Evolutionary conservation across 495 filamentous ascomycete species (phyloP).

Genomic region (Aspergillus nanangensis): DNA sequence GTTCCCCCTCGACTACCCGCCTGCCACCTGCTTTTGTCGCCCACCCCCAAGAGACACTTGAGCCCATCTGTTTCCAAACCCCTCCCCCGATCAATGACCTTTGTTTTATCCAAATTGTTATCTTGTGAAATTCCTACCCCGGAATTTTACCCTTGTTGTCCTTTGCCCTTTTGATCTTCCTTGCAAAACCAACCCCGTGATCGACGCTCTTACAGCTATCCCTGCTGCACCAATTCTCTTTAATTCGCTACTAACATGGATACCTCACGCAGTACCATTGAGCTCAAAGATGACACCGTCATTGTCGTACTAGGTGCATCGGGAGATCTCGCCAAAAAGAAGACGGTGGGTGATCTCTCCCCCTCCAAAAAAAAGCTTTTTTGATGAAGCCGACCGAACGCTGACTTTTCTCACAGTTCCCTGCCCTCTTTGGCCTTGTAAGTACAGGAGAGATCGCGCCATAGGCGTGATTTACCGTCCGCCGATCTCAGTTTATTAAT

Average conservation of each 20-base stretch:
- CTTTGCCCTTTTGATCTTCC: background rate
- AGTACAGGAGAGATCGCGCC: slow-evolving; percentile 32
- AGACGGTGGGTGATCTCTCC: slow-evolving; percentile 66
- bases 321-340: slow-evolving; percentile 98
- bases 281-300: slow-evolving; percentile 97
- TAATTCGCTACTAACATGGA: slow-evolving; percentile 24
- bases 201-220: slow-evolving; percentile 7
- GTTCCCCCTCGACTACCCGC: slow-evolving; percentile 12
- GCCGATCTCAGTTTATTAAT: slow-evolving; percentile 17
- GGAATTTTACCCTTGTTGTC: slow-evolving; percentile 1
- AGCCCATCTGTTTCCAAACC: too few relatives aligned
- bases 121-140: too few relatives aligned
- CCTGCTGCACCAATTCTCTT: slow-evolving; percentile 5
- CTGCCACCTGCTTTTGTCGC: slow-evolving; percentile 4
- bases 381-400: slow-evolving; percentile 14
- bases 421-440: slow-evolving; percentile 97
- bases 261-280: slow-evolving; percentile 57
- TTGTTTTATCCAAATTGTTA: too few relatives aligned
- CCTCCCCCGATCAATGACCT: too few relatives aligned
- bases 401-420: slow-evolving; percentile 61
- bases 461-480: background rate
- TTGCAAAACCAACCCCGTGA: background rate
- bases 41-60: too few relatives aligned
- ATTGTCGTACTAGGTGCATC: slow-evolving; percentile 97
- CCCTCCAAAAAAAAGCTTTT: background rate